A percentile compares a stretch with the other conserved stretches of the same genome.
These are phyloP conservation scores for Colletotrichum sp. DNA, from an alignment of 2,329 filamentous ascomycete genomes.

Conservation along the genomic window DNA sequence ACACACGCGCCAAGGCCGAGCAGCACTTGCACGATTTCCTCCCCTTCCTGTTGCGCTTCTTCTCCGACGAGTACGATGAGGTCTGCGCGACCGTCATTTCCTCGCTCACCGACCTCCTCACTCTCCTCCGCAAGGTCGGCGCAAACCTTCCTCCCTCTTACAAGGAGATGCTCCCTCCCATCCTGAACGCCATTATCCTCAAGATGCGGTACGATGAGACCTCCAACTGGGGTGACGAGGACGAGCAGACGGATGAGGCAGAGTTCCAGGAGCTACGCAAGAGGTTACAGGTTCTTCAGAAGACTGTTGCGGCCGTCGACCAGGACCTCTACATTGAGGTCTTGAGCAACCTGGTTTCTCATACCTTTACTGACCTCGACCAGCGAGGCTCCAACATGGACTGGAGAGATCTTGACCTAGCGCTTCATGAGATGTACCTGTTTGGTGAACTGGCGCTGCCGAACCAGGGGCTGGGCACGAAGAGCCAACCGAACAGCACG, in stretches of 20 bases:
- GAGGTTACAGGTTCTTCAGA: constrained; percentile 87
- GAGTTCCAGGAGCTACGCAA: constrained; percentile 96
- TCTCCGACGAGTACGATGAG: constrained; percentile 97
- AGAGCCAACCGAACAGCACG: constrained; percentile 79
- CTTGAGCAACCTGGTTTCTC: constrained; percentile 85
- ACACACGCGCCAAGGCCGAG: constrained; percentile 77
- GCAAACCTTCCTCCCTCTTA: constrained; percentile 73
- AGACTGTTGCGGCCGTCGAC: constrained; percentile 89
- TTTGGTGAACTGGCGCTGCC: constrained; percentile 95
- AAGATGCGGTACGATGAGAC: constrained; percentile 99
- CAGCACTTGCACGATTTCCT: constrained; percentile 83
- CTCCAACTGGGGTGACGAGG: constrained; percentile 89
- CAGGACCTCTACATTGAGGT: constrained; percentile 88
- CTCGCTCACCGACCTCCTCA: constrained; percentile 89
- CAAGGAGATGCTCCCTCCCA: constrained; percentile 81
- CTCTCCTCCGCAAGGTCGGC: constrained; percentile 82
- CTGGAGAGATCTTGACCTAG: constrained; percentile 94
- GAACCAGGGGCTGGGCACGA: constrained; percentile 84
- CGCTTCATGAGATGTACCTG: constrained; percentile 92
- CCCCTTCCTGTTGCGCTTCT: constrained; percentile 88
- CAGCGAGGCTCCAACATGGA: constrained; percentile 78
- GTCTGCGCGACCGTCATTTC: constrained; percentile 96
- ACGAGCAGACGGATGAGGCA: constrained; percentile 94
- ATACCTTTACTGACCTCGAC: constrained; percentile 82
- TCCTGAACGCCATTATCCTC: constrained; percentile 87